Evolutionary conservation across 345 rosid genomes (phyloP).

Genomic region (Camelina neglecta): DNA sequence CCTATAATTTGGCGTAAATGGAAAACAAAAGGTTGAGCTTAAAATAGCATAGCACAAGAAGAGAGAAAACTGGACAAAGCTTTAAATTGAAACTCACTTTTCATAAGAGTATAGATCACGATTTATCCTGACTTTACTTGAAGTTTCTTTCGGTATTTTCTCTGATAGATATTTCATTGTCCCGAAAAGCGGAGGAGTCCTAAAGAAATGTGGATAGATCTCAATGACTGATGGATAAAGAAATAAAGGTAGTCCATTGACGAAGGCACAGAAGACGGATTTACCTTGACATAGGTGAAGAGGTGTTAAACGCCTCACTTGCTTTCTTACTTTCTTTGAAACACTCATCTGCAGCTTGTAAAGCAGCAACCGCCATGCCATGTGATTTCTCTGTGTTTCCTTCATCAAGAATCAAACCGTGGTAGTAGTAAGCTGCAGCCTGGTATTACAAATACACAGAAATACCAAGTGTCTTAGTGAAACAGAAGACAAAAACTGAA

Average conservation of each 20-base stretch:
- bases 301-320: constrained; percentile 69
- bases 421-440: constrained; percentile 99
- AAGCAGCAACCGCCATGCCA: constrained; percentile 94
- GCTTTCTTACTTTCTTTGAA: constrained; percentile 84
- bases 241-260: background rate
- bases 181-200: constrained; percentile 92
- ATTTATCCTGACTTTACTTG: constrained; percentile 93
- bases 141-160: constrained; percentile 91
- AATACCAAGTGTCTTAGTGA: constrained; percentile 22
- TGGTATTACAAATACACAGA: constrained; percentile 23
- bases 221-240: constrained; percentile 5
- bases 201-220: constrained; percentile 43
- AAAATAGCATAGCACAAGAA: background rate
- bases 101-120: constrained; percentile 85
- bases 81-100: constrained; percentile 61
- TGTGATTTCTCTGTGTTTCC: constrained; percentile 97
- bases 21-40: constrained; percentile 6
- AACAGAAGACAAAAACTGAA: background rate
- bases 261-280: background rate
- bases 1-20: constrained; percentile 45
- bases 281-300: constrained; percentile 88
- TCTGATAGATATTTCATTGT: constrained; percentile 86
- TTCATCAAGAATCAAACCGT: constrained; percentile 95
- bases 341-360: constrained; percentile 94
- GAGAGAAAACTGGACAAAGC: constrained; percentile 1